Evolutionary conservation across 2,329 filamentous ascomycete genomes (phyloP).

Genomic region (Arthrobotrys entomopaga): DNA sequence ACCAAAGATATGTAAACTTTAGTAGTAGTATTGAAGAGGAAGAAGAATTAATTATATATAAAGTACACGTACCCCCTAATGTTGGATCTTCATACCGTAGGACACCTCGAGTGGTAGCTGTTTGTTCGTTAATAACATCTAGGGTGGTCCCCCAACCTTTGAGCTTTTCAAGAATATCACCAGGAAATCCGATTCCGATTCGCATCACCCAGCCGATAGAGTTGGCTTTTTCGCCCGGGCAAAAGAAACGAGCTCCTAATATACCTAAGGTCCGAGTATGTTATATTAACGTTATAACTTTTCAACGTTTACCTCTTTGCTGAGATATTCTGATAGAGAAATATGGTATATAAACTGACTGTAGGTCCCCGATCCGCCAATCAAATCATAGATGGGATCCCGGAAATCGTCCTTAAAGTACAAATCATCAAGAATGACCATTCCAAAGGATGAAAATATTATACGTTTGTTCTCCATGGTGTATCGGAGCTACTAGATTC

Average conservation of each 20-base stretch:
- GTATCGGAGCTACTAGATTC: neutral
- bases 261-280: constrained; percentile 25
- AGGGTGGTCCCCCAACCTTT: constrained; percentile 38
- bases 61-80: constrained; percentile 32
- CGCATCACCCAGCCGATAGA: constrained; percentile 48
- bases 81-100: constrained; percentile 40
- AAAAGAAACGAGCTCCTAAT: constrained; percentile 40
- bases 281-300: neutral
- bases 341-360: constrained; percentile 11
- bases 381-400: constrained; percentile 27
- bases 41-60: too few species aligned
- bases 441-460: constrained; percentile 34
- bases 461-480: constrained; percentile 25
- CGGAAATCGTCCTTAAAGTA: constrained; percentile 33
- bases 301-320: too few species aligned
- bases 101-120: constrained; percentile 22
- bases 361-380: constrained; percentile 46
- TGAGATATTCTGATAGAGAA: neutral
- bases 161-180: constrained; percentile 25
- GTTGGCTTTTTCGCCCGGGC: constrained; percentile 1
- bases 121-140: constrained; percentile 21
- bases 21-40: too few species aligned
- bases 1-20: too few species aligned
- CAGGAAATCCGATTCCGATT: constrained; percentile 29
- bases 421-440: constrained; percentile 46